A percentile compares a stretch with the other conserved stretches of the same genome.
Evolutionary conservation across 139 green algal genomes (phyloP).

Genomic region (Trebouxia sp.): DNA sequence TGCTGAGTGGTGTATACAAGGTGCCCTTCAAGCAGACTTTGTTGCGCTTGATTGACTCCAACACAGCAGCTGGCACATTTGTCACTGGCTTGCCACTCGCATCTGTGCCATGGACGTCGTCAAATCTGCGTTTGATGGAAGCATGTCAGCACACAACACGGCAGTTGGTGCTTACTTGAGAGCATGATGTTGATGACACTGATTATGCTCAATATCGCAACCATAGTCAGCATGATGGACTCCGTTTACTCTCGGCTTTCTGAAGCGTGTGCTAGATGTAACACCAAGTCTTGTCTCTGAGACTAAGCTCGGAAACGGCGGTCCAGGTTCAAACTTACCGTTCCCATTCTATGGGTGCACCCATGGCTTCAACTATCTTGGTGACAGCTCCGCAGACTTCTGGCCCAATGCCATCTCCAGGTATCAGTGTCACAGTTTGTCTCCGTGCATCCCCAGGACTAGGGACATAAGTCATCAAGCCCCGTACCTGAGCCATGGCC

Average conservation of each 20-base stretch:
- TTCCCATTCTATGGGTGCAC: constrained; percentile 38
- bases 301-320: too few relatives aligned
- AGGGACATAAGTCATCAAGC: constrained; percentile 40
- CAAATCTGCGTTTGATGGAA: constrained; percentile 38
- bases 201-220: too few relatives aligned
- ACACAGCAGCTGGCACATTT: constrained; percentile 20
- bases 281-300: too few relatives aligned
- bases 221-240: too few relatives aligned
- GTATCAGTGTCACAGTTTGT: constrained; percentile 49
- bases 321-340: too few relatives aligned
- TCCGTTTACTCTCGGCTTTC: too few relatives aligned
- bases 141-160: too few relatives aligned
- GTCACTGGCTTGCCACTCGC: constrained; percentile 10
- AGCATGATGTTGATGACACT: too few relatives aligned
- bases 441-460: constrained; percentile 23
- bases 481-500: constrained; percentile 13
- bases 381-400: constrained; percentile 70
- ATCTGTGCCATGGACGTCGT: constrained; percentile 31
- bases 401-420: constrained; percentile 87
- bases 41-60: constrained; percentile 38
- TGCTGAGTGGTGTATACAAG: constrained; percentile 34
- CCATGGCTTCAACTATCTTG: constrained; percentile 48
- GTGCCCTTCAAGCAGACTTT: constrained; percentile 44
- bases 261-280: neutral
- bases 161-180: too few relatives aligned